Conservation (phyloP, 768 basidiomycete genomes). For the Tulasnella calospora region DNA sequence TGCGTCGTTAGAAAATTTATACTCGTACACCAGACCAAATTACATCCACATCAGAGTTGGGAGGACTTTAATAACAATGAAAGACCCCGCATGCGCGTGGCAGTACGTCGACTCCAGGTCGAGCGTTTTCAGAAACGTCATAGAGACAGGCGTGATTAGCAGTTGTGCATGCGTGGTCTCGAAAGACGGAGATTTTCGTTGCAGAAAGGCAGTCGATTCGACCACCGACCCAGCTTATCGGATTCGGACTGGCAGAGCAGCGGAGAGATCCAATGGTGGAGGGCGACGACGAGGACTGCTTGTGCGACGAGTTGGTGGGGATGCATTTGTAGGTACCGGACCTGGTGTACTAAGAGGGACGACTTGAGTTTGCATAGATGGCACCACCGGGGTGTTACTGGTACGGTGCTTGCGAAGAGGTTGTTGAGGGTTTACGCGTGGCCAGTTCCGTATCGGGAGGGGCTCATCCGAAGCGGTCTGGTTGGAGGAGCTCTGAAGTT, state of each 20-base stretch:
- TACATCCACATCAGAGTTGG: not conserved
- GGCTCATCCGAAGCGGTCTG: not conserved
- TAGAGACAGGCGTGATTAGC: not conserved
- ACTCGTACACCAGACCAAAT: slow-evolving; percentile 8
- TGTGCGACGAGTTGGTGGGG: slow-evolving; percentile 11
- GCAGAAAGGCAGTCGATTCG: not conserved
- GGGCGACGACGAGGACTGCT: slow-evolving; percentile 18
- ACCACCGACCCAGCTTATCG: not conserved
- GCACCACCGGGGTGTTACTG: slow-evolving; percentile 7
- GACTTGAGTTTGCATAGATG: slow-evolving; percentile 5
- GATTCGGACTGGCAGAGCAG: slow-evolving; percentile 9
- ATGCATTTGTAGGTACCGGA: not conserved
- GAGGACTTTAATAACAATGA: not conserved
- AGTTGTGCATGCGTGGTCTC: not conserved
- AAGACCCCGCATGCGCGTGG: not conserved
- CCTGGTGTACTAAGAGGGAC: slow-evolving; percentile 3
- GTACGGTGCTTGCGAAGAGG: slow-evolving; percentile 6
- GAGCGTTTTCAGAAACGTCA: not conserved
- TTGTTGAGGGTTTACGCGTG: slow-evolving; percentile 22
- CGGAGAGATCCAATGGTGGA: slow-evolving; percentile 20
- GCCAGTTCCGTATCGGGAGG: slow-evolving; percentile 20
- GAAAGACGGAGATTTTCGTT: not conserved
- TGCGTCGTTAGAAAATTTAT: not conserved
- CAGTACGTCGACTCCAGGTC: not conserved
- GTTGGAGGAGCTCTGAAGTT: not conserved